Evolutionary conservation across 2,329 filamentous ascomycete species (phyloP).

Genomic region (Onygenales sp.): DNA sequence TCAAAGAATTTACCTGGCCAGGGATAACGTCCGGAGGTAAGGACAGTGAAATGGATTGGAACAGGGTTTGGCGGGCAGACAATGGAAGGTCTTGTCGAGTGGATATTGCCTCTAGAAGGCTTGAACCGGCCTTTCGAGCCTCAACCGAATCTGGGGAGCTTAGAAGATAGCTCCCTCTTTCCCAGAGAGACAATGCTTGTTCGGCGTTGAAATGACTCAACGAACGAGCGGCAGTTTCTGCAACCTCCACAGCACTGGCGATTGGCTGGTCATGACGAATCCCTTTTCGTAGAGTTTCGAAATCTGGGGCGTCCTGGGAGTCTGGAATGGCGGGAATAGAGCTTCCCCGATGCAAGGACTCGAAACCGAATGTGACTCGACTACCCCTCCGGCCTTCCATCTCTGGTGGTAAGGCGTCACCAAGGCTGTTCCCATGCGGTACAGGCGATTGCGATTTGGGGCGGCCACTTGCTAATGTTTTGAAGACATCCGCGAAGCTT

Average conservation of each 20-base stretch:
- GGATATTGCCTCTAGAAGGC: slow-evolving; percentile 27
- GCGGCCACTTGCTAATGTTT: slow-evolving; percentile 30
- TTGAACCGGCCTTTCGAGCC: slow-evolving; percentile 26
- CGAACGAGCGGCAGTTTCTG: slow-evolving; percentile 23
- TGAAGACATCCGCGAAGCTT: slow-evolving; percentile 34
- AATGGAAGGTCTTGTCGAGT: slow-evolving; percentile 30
- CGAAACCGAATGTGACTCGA: slow-evolving; percentile 25
- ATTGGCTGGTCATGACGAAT: slow-evolving; percentile 26
- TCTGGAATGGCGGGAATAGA: slow-evolving; percentile 27
- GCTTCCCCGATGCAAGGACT: slow-evolving; percentile 34
- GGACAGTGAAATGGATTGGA: slow-evolving; percentile 25
- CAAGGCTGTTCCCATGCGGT: slow-evolving; percentile 21
- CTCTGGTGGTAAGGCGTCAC: slow-evolving; percentile 20
- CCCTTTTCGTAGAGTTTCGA: slow-evolving; percentile 27
- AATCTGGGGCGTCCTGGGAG: slow-evolving; percentile 26
- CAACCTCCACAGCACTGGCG: slow-evolving; percentile 28
- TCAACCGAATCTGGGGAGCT: slow-evolving; percentile 26
- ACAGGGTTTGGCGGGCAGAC: slow-evolving; percentile 23
- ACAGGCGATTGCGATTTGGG: slow-evolving; percentile 30
- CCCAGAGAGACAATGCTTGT: slow-evolving; percentile 31
- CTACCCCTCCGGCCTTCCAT: slow-evolving; percentile 26
- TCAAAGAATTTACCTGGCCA: slow-evolving; percentile 28
- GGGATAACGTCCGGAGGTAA: slow-evolving; percentile 29
- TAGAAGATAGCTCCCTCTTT: slow-evolving; percentile 28
- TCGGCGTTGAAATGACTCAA: slow-evolving; percentile 29